Evolutionary conservation across 2,329 filamentous ascomycete genomes (phyloP).

Genomic region (Cladosporium sp.): DNA sequence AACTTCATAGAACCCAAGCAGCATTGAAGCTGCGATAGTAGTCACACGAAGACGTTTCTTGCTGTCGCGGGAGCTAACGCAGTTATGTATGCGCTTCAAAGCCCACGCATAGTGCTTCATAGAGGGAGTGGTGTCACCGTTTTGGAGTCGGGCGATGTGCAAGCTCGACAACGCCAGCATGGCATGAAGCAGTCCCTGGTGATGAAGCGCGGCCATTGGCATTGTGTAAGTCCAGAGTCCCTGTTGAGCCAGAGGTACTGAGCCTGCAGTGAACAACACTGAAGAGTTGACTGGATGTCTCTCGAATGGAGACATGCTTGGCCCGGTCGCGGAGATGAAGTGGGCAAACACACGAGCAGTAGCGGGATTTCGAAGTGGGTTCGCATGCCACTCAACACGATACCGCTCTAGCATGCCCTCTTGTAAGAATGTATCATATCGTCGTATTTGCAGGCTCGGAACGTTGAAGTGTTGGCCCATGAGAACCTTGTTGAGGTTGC

Average conservation of each 20-base stretch:
- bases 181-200: constrained; percentile 86
- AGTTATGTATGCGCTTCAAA: constrained; percentile 73
- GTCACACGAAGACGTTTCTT: constrained; percentile 71
- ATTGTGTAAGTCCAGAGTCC: constrained; percentile 71
- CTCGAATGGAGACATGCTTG: constrained; percentile 84
- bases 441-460: constrained; percentile 36
- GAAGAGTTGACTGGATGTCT: constrained; percentile 74
- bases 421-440: constrained; percentile 52
- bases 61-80: constrained; percentile 63
- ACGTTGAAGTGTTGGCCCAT: constrained; percentile 31
- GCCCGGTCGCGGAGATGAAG: constrained; percentile 86
- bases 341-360: constrained; percentile 86
- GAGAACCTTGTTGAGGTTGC: constrained; percentile 32
- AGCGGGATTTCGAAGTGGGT: constrained; percentile 75
- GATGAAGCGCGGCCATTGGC: constrained; percentile 77
- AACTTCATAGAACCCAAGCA: constrained; percentile 90
- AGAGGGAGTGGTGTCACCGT: constrained; percentile 73
- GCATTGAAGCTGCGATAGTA: constrained; percentile 82
- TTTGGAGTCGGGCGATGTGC: constrained; percentile 82
- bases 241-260: constrained; percentile 64
- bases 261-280: constrained; percentile 63
- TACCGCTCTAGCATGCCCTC: constrained; percentile 50
- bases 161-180: constrained; percentile 85
- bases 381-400: constrained; percentile 50
- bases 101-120: constrained; percentile 91